Evolutionary conservation across 2,329 filamentous ascomycete species (phyloP).

Genomic region (Grosmannia serpens): DNA sequence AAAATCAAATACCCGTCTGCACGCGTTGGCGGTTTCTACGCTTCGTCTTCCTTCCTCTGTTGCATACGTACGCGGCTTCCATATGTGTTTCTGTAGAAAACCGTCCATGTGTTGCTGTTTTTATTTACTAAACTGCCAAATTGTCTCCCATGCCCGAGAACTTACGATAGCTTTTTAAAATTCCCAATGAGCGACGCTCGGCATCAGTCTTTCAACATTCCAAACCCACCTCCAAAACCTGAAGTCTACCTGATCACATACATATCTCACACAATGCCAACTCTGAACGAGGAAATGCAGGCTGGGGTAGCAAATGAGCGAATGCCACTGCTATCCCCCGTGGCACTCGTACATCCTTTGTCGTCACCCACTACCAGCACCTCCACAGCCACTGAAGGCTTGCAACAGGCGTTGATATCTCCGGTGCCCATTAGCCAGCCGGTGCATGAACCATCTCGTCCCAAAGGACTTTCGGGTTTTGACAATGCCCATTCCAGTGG

Average conservation of each 20-base stretch:
- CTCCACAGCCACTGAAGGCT: background rate
- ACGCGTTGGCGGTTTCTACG: background rate
- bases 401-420: background rate
- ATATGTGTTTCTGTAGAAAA: background rate
- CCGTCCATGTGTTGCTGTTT: background rate
- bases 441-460: background rate
- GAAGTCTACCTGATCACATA: background rate
- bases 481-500: conserved; percentile 23
- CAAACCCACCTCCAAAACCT: too few relatives aligned
- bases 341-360: background rate
- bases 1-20: too few relatives aligned
- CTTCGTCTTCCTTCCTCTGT: background rate
- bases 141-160: too few relatives aligned
- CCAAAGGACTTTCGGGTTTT: conserved; percentile 14
- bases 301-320: background rate
- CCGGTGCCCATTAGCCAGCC: background rate
- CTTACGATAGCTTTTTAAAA: background rate
- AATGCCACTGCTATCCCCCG: background rate
- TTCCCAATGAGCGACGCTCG: background rate
- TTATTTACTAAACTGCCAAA: background rate
- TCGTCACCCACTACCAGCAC: background rate
- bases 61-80: background rate
- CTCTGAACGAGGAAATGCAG: background rate
- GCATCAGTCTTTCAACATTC: background rate
- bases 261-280: background rate